Evolutionary conservation across 2,329 filamentous ascomycete genomes (phyloP).

Genomic region (Leptographium galeiforme): DNA sequence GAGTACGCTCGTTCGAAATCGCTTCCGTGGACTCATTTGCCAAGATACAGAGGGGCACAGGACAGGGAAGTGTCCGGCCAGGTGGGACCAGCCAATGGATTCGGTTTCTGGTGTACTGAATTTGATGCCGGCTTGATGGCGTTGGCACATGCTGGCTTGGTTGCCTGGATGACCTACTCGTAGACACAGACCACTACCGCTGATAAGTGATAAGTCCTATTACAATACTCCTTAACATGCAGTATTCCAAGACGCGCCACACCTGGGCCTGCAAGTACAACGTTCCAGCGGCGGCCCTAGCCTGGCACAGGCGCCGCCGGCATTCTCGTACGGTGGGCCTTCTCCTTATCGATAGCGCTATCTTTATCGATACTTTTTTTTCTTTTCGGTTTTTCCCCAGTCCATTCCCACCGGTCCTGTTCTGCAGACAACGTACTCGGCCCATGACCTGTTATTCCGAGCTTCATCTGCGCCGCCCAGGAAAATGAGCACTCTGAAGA

Average conservation of each 20-base stretch:
- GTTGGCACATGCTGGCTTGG: background rate
- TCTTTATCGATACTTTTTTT: constrained; percentile 5
- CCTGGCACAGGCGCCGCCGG: too few relatives aligned
- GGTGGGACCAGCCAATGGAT: background rate
- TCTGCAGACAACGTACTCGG: background rate
- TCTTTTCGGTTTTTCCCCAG: background rate
- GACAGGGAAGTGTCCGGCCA: background rate
- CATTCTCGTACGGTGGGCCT: too few relatives aligned
- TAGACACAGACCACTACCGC: background rate
- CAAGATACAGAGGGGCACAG: background rate
- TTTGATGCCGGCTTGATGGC: background rate
- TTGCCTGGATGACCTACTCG: background rate
- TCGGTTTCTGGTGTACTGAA: background rate
- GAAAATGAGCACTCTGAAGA: constrained; percentile 11
- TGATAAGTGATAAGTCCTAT: background rate
- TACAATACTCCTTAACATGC: too few relatives aligned
- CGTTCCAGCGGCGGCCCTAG: too few relatives aligned
- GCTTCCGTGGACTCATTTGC: constrained; percentile 29
- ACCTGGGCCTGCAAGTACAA: background rate
- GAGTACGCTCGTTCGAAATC: constrained; percentile 22
- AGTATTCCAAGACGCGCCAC: background rate
- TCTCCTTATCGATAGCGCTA: background rate
- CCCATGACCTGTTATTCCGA: background rate
- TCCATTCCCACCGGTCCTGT: background rate
- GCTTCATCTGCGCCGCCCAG: background rate